Conservation (phyloP, 2,329 filamentous ascomycete genomes). For the Exophiala alcalophila region DNA sequence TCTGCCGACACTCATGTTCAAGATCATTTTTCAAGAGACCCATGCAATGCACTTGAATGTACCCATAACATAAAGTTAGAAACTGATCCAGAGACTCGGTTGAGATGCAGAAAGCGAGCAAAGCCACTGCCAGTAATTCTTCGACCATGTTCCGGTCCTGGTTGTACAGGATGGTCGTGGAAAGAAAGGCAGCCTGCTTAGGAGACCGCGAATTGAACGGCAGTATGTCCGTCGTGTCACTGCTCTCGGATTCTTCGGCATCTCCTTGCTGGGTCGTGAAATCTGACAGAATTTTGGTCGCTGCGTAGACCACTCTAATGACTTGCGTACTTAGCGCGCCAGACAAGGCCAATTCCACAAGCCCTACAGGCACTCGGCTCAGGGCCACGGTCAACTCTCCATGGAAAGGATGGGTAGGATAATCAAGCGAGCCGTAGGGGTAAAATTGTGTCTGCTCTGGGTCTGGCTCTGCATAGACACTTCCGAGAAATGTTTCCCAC, state of each 20-base stretch:
- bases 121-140: constrained; percentile 3
- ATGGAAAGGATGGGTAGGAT: constrained; percentile 1
- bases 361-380: neutral
- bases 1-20: constrained; percentile 4
- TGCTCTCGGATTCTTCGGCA: neutral
- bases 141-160: constrained; percentile 1
- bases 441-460: constrained; percentile 1
- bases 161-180: neutral
- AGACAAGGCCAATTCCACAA: constrained; percentile 7
- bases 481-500: constrained; percentile 1
- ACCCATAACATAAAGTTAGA: constrained; percentile 2
- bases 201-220: neutral
- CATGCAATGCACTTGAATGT: constrained; percentile 4
- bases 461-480: neutral
- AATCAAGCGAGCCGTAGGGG: constrained; percentile 1
- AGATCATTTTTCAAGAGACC: neutral
- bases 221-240: neutral
- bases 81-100: constrained; percentile 2
- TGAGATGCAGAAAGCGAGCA: constrained; percentile 4
- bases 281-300: neutral
- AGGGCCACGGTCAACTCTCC: neutral
- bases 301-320: neutral
- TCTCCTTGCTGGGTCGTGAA: neutral
- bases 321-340: constrained; percentile 6
- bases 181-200: constrained; percentile 2